phyloP scores from a whole-genome alignment of 2,329 filamentous ascomycete genomes.

The Exserohilum rostratum region DNA sequence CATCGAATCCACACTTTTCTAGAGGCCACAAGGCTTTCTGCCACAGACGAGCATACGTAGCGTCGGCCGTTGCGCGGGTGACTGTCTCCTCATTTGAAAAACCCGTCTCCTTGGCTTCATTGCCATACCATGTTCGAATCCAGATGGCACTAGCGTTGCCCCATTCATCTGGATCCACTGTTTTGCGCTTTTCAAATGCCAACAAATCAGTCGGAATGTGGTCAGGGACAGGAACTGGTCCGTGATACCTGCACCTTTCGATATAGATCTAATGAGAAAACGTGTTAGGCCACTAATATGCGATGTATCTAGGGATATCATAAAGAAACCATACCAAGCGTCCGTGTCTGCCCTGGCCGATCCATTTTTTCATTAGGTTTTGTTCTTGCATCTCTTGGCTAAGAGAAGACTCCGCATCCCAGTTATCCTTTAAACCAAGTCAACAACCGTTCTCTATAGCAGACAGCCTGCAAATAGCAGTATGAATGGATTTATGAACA shows the following conservation, averaged over 20 bases:
- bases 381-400: constrained; percentile 5
- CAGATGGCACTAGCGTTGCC: background rate
- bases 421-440: background rate
- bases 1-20: background rate
- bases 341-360: background rate
- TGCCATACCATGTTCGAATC: constrained; percentile 8
- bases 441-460: background rate
- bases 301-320: background rate
- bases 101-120: background rate
- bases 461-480: background rate
- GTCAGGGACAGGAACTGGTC: background rate
- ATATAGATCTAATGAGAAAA: background rate
- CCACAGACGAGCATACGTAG: background rate
- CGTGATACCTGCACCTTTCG: background rate
- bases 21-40: background rate
- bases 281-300: background rate
- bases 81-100: background rate
- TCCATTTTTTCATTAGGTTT: constrained; percentile 1
- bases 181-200: constrained; percentile 3
- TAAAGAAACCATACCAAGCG: background rate
- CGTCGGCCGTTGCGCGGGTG: constrained; percentile 1
- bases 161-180: background rate
- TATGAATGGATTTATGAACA: background rate
- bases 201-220: background rate
- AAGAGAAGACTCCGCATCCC: background rate